Base-by-base conservation (phyloP, 2,329 filamentous ascomycete genomes). In the Pyricularia grisea region DNA sequence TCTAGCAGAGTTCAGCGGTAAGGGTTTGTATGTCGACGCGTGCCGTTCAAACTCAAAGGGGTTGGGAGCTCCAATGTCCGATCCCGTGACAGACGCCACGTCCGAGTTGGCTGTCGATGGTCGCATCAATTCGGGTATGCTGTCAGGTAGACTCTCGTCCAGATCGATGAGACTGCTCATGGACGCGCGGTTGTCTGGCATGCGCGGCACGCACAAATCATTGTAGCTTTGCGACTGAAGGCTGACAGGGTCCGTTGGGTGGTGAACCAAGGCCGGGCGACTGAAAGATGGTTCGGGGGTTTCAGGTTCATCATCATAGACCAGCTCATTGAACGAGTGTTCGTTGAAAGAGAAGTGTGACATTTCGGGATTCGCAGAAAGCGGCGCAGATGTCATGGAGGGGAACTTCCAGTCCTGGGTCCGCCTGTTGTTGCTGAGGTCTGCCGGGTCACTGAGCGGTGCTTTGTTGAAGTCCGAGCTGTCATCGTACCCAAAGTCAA, bases 21-120 rank as follows among this genome's bases (percentile, higher is more conserved):
- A 61, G 23, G 58, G 58, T 27, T 61, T 50, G 71, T 87, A 87
- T 1, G 88, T 77, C 0, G 86, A 88, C 1, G 85, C 80, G 72
- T 89, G 87, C n/a, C 84, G 83, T 75, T 90, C 88, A 3, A 90
- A 80, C 68, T 89, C 86, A 69, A 90, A 90, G 0, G 87, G 86
- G 72, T 87, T 87, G 1, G 80, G 82, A 14, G 82, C 80, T 30
- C 85, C 83, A 36, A 85, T 76, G 69, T 88, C 85, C 0, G 86
- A 87, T 67, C 86, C 87, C 9, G 82, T 81, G 12, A 88, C 79
- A 0, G 85, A 87, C 1, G 76, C 83, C 14, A 81, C 84, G 70
- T 88, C 86, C 0, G 87, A 89, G 74, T 88, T 84, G 12, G 86
- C 86, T 0, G 86, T 88, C 2, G 86, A 88, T 0, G 86, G 86